Evolutionary conservation across 495 filamentous ascomycete species (phyloP).

Genomic region (Aspergillus cavernicola): DNA sequence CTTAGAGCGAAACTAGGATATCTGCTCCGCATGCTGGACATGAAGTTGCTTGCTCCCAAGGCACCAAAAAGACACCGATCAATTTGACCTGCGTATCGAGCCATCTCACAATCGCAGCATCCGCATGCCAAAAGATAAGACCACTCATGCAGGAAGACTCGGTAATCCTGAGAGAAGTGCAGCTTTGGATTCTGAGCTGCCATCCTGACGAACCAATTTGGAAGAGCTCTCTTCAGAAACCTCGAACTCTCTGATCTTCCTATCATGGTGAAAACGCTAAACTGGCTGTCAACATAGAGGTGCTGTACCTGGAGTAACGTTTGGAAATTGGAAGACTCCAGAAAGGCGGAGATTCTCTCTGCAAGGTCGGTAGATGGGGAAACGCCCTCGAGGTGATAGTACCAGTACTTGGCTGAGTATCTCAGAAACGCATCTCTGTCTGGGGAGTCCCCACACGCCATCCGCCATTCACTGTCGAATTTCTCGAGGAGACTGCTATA

Average conservation of each 20-base stretch:
- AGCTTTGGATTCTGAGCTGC: neutral
- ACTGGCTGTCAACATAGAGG: neutral
- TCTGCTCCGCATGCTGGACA: neutral
- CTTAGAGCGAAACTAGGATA: neutral
- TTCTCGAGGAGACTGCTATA: neutral
- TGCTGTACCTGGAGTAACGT: constrained; percentile 4
- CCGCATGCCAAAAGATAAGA: neutral
- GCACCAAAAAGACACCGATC: constrained; percentile 6
- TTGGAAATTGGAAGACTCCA: neutral
- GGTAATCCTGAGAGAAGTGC: constrained; percentile 1
- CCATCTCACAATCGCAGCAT: neutral
- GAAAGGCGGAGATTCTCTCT: neutral
- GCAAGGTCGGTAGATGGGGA: neutral
- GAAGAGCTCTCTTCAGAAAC: neutral
- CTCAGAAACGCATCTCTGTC: neutral
- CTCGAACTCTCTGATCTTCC: neutral
- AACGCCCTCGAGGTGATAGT: neutral
- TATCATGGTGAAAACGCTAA: neutral
- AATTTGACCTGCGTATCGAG: neutral
- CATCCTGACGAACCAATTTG: constrained; percentile 1
- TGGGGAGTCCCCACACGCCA: neutral
- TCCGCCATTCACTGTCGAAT: neutral
- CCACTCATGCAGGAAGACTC: constrained; percentile 2
- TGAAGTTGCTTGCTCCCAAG: neutral
- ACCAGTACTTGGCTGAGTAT: constrained; percentile 6